Evolutionary conservation across 495 filamentous ascomycete genomes (phyloP).

Genomic region (Tuber borchii): DNA sequence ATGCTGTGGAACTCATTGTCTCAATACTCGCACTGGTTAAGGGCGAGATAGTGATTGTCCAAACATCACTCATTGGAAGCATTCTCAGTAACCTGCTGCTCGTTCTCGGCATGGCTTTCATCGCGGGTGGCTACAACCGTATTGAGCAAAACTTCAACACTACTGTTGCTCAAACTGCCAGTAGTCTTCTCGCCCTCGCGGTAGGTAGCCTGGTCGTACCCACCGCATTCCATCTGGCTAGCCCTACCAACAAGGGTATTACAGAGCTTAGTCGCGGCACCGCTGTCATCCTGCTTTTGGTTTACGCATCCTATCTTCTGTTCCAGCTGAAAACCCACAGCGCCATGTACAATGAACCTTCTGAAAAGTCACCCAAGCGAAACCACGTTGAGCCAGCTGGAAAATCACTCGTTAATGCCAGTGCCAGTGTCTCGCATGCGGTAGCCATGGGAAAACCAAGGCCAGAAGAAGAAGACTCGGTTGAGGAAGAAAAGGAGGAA

Average conservation of each 20-base stretch:
- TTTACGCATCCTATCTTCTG: constrained; percentile 69
- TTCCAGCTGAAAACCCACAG: constrained; percentile 78
- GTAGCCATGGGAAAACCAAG: constrained; percentile 9
- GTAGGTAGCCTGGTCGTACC: constrained; percentile 80
- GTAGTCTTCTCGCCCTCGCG: constrained; percentile 70
- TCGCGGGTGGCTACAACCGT: constrained; percentile 74
- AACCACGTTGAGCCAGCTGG: constrained; percentile 12
- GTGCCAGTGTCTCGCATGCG: constrained; percentile 12
- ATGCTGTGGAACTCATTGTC: constrained; percentile 88
- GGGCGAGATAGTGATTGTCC: constrained; percentile 73
- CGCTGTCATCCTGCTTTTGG: constrained; percentile 64
- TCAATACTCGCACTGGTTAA: constrained; percentile 73
- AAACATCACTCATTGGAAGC: constrained; percentile 84
- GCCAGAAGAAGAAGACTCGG: constrained; percentile 46
- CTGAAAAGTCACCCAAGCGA: constrained; percentile 59
- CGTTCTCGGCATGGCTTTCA: constrained; percentile 90
- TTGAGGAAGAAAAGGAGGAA: constrained; percentile 58
- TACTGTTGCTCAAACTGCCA: constrained; percentile 85
- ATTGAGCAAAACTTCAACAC: constrained; percentile 85
- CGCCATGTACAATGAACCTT: constrained; percentile 64
- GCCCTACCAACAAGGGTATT: constrained; percentile 45
- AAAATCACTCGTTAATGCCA: constrained; percentile 8
- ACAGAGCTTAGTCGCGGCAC: constrained; percentile 64
- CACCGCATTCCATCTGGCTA: constrained; percentile 65
- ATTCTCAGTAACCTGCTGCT: constrained; percentile 88